Conservation (phyloP, 2,329 filamentous ascomycete species). For the Chrysoporthe deuterocubensis region DNA sequence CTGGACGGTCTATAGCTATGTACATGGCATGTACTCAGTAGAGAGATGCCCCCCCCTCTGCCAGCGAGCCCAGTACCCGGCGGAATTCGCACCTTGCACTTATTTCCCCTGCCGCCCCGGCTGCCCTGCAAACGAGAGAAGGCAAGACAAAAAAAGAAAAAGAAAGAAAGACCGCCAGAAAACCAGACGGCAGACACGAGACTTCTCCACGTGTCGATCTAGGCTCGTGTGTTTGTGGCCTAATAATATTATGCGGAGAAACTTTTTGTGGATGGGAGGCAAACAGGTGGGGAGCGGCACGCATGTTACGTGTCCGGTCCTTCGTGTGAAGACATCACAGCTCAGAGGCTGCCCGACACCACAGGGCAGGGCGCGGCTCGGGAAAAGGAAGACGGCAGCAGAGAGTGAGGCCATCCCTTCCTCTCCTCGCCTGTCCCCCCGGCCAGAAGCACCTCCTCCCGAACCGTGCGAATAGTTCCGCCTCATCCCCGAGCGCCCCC, state of each 20-base stretch:
- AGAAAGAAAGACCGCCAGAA: background rate
- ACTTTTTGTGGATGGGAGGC: background rate
- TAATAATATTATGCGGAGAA: background rate
- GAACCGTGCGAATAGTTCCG: slow-evolving; percentile 3
- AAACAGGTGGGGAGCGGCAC: background rate
- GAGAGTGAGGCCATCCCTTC: background rate
- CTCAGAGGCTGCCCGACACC: background rate
- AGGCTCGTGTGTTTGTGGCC: background rate
- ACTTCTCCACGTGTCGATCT: no score
- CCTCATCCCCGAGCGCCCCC: slow-evolving; percentile 4
- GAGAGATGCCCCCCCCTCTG: background rate
- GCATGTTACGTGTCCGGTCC: background rate
- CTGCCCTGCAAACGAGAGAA: no score
- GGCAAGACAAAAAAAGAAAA: no score
- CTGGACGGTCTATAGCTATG: background rate
- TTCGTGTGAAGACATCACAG: background rate
- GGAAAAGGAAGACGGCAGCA: background rate
- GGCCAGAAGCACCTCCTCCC: background rate
- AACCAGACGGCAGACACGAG: background rate
- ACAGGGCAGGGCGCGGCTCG: background rate
- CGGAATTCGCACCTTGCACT: background rate
- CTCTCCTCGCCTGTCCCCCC: background rate
- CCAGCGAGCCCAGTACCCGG: background rate
- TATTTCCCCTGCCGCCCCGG: background rate
- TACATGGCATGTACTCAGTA: background rate